Evolutionary conservation across 306 rosid genomes (phyloP).

Genomic region (Cicer chorassanicum): DNA sequence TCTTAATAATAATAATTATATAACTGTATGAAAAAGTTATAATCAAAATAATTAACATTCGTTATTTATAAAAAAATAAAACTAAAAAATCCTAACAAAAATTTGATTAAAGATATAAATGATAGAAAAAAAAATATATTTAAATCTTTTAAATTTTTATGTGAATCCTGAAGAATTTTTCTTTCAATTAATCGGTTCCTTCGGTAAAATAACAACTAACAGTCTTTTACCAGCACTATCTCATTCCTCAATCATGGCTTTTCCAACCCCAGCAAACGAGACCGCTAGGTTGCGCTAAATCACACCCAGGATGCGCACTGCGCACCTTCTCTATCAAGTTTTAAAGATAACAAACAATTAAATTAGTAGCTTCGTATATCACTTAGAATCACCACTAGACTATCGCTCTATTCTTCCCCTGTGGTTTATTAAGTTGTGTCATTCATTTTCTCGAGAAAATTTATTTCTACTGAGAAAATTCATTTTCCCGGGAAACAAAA

Average conservation of each 20-base stretch:
- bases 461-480: background rate
- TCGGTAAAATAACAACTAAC: background rate
- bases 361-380: background rate
- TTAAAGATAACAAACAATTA: background rate
- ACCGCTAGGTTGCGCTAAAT: background rate
- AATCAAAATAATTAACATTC: no score
- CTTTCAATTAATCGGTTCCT: no score
- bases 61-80: no score
- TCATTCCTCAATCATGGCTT: background rate
- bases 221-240: background rate
- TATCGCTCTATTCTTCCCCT: constrained; percentile 51
- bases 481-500: constrained; percentile 41
- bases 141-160: no score
- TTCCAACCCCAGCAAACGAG: background rate
- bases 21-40: no score
- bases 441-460: constrained; percentile 34
- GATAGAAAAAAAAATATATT: no score
- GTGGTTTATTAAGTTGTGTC: constrained; percentile 70
- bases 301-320: background rate
- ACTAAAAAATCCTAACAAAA: no score
- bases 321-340: background rate
- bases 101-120: no score
- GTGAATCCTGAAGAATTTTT: no score
- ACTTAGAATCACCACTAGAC: background rate
- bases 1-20: no score